Evolutionary conservation across 192 early-diverging fungal species (phyloP), one percentile per base, ranked within the genome.

Genomic region (Umbelopsis ramanniana): DNA sequence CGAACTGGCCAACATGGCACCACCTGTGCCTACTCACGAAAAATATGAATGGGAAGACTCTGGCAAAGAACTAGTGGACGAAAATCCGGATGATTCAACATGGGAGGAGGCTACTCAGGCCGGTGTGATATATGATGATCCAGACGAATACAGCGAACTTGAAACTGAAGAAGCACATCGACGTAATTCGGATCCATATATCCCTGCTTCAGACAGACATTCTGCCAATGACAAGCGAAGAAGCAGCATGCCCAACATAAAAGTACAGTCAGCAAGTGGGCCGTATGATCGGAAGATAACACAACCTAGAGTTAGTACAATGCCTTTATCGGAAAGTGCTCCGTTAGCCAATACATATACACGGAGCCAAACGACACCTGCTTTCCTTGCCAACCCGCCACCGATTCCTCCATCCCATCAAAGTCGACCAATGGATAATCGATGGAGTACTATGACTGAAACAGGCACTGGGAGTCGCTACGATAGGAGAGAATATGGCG

Each of bases 371-470:
- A 63, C 57, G 8, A 12, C 35, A 37, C 57, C 57, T 6, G 40
- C 40, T 43, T 43, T 43, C 40, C 40, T 43, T 0, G 29, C 29
- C 29, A 43, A 43, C 40, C 8, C 11, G 1, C 6, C 11, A 43
- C 40, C 40, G 40, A 43, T 1, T 43, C 8, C 12, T 17, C 33
- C 57, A 17, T 63, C 33, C 12, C 53, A 54, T 22, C 53, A 24
- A 54, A 38, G 2, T 37, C 57, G 33, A 37, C 15, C 2, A 2
- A 6, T 11, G 15, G 57, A 26, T 4, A 63, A 63, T 63, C 57
- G 57, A 29, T 63, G 57, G 57, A 63, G 57, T 37, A 63, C 57
- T 17, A 63, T 63, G 57, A 63, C 57, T 38, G 57, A 63, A 35
- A 63, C 57, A n/a, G 57, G 57, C 19, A 63, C 57, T 37, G 57